Evolutionary conservation across 495 filamentous ascomycete species (phyloP), one percentile per base, ranked within the genome.

Genomic region (Podospora pseudoanserina): DNA sequence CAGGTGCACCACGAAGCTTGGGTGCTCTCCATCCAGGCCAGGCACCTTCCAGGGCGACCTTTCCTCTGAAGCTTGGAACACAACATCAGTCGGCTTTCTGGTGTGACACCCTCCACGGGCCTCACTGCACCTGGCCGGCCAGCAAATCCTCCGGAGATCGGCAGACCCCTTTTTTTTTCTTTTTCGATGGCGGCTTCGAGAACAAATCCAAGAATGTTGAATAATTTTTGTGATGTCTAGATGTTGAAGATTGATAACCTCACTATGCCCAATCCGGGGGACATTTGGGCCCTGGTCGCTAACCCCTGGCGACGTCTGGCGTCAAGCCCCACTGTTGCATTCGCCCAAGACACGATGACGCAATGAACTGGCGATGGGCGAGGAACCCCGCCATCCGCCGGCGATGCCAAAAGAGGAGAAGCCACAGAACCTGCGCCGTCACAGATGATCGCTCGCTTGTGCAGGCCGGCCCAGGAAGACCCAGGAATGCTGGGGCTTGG

Each of bases 91-190:
- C 39, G 32, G 1, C 20, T 44, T 44, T 61, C 32, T 60, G 49
- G 19, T 62, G 39, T 56, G 0, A 56, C 39, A 49, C 54, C 57
- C 58, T 66, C 27, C 55, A 44, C 32, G 58, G 19, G 44, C 20
- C 13, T 39, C 62, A 34, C 53, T 54, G 28, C 11, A 49, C 0
- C 9, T 49, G 39, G 39, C 39, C 39, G 39, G 18, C 39, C 26
- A 20, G 57, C 65, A 71, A 71, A 66, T 71, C 65, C 66, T 66
- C 69, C 66, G 66, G 69, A 67, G 53, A 64, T 56, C 60, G 61
- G 60, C 56, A 62, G 59, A 64, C 19, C 32, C 27, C 13, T n/a
- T 7, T 20, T 27, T 20, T 56, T 6, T 27, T n/a, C 13, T 20
- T 27, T 5, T 20, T 56, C 18, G 16, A 20, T n/a, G 44, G 9